Evolutionary conservation across 768 basidiomycete genomes (phyloP), one percentile per base, ranked within the genome.

Genomic region (Plicaturopsis crispa): DNA sequence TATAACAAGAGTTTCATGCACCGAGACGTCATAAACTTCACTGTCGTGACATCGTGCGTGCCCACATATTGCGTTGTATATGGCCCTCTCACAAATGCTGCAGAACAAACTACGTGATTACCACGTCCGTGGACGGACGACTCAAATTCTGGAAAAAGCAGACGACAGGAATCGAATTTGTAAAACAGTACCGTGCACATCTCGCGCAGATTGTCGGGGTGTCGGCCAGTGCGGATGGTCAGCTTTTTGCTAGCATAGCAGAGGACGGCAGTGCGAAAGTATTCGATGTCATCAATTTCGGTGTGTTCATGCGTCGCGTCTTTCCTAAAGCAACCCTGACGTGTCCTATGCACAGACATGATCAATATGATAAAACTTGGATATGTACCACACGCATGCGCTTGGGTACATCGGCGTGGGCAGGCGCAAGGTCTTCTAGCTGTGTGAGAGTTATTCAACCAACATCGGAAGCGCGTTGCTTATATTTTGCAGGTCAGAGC

Each of bases 61-160:
- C 26, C 20, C 19, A 33, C 33, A 16, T 18, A n/a, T 8, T 17
- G 16, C 23, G 13, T 7, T 16, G n/a, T 22, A 12, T 19, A 24
- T 31, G 13, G 13, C 28, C 33, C n/a, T 30, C 10, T 47, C 22
- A 23, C 31, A 24, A 5, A 12, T 22, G 12, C 13, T n/a, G 3
- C 48, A 96, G 94, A 58, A 94, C 91, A 10, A 81, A 91, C 41
- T 99, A 97, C 53, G 54, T 98, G 31, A 72, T 99, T 35, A 99
- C 96, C 5, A 92, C 94, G 1, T 97, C 94, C 3, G 61, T 91
- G 7, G 96, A 98, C 54, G 96, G 96, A 2, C 85, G 92, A 59
- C 60, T 98, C 46, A 99, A 99, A 58, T 62, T 99, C n/a, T 99
- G 96, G 96, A 98, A 96, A 69, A 99, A 99, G 61, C 92, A 96